Conservation (phyloP, 1,284 basidiomycete genomes). For the Takashimella koratensis region DNA sequence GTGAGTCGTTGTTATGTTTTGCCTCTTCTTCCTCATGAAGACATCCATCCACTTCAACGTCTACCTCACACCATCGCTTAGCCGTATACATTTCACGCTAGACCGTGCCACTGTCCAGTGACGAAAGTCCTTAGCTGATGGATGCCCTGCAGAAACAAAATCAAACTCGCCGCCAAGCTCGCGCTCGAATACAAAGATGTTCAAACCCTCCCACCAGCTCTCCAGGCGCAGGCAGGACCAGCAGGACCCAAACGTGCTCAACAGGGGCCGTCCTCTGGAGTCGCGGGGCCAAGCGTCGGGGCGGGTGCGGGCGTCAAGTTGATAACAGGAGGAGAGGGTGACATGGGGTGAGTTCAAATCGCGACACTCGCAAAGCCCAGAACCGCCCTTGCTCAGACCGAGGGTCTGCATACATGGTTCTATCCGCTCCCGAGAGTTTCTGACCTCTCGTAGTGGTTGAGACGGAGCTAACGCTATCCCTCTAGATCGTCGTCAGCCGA, state of each 20-base stretch:
- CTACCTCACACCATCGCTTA: background rate
- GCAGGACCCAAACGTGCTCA: conserved; percentile 69
- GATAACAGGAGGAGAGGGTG: conserved; percentile 9
- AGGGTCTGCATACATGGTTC: too few relatives aligned
- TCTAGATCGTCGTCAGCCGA: conserved; percentile 4
- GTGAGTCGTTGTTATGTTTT: conserved; percentile 26
- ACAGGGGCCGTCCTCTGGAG: conserved; percentile 42
- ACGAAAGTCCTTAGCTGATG: accelerated
- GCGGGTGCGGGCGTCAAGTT: conserved; percentile 22
- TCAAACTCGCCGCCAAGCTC: conserved; percentile 62
- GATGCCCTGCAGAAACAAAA: conserved; percentile 48
- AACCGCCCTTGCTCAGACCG: too few relatives aligned
- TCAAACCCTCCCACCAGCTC: conserved; percentile 74
- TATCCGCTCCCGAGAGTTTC: too few relatives aligned
- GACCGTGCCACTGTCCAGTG: background rate
- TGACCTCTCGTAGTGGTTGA: background rate
- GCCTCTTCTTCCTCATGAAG: background rate
- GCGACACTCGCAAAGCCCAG: too few relatives aligned
- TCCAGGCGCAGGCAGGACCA: conserved; percentile 67
- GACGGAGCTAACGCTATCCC: background rate
- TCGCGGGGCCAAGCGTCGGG: conserved; percentile 16
- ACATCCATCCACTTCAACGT: background rate
- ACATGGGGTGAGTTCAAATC: background rate
- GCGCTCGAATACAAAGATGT: conserved; percentile 81
- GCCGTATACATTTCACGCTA: too few relatives aligned